Evolutionary conservation across 2,329 filamentous ascomycete genomes (phyloP), one percentile per base, ranked within the genome.

Genomic region (Colletotrichum sp.): DNA sequence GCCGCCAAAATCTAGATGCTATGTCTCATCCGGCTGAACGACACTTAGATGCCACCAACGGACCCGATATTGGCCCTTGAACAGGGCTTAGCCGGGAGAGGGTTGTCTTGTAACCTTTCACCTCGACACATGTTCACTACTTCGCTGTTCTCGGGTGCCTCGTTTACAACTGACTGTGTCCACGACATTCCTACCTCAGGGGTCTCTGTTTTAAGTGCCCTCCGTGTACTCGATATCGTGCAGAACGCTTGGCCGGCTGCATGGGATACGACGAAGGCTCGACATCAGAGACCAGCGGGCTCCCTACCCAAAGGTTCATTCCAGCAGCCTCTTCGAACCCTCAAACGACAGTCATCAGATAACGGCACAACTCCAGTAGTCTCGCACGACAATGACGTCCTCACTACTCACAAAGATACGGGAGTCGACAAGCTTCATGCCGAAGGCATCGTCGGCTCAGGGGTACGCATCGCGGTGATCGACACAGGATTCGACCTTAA

Each of bases 331-430:
- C 44, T 22, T 13, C n/a, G 44, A 52, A 22, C 10, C 3, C 5
- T 22, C 2, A 52, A 52, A 52, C 44, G n/a, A 52, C 44, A 22
- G n/a, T 52, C 44, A 13, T 52, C 3, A 22, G n/a, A 52, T 13
- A 52, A 52, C 6, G 10, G 10, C 18, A 52, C n/a, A 0, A 13
- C 1, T 3, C 10, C 10, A 52, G 3, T 3, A 4, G 10, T 3
- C n/a, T 52, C 6, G 3, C 2, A 5, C 5, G n/a, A 22, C 3
- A 1, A 52, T 1, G n/a, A 13, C 0, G 4, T 22, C 2, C n/a
- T 52, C n/a, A 22, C 44, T 0, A 68, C 65, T n/a, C 65, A 57
- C 65, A n/a, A 34, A 15, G 65, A 68, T 16, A 62, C 55, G 3
- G 55, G 67, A 13, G 52, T 70, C 13, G 22, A 28, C 22, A 36